phyloP scores from a whole-genome alignment of 2,329 filamentous ascomycete species.

The Penicillium sclerotiorum region DNA sequence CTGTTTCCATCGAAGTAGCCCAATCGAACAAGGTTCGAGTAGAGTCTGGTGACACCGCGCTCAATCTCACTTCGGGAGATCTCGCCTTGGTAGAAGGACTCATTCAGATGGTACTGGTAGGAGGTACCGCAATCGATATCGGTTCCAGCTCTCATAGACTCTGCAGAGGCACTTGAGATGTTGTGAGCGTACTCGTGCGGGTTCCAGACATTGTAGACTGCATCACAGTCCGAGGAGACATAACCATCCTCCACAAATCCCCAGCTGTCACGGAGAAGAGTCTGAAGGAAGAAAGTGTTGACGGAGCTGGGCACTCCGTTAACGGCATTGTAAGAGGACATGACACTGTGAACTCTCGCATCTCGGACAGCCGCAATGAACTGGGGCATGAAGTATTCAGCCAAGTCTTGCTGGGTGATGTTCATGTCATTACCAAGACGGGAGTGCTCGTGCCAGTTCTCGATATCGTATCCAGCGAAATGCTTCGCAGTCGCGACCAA shows the following conservation, averaged over 20 bases:
- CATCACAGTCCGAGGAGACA: constrained; percentile 67
- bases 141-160: constrained; percentile 54
- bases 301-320: constrained; percentile 69
- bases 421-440: constrained; percentile 58
- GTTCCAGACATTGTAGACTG: constrained; percentile 62
- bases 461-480: constrained; percentile 61
- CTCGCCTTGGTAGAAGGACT: constrained; percentile 46
- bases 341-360: constrained; percentile 59
- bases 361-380: constrained; percentile 66
- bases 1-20: constrained; percentile 56
- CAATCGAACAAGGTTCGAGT: constrained; percentile 52
- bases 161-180: constrained; percentile 51
- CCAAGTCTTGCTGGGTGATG: constrained; percentile 63
- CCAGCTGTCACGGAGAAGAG: constrained; percentile 67
- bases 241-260: constrained; percentile 63
- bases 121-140: constrained; percentile 58
- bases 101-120: constrained; percentile 50
- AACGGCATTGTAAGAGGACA: constrained; percentile 66
- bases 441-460: constrained; percentile 48
- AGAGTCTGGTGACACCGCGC: constrained; percentile 51
- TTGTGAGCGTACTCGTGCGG: constrained; percentile 54
- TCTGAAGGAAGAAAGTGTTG: constrained; percentile 63
- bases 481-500: constrained; percentile 62
- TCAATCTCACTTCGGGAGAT: constrained; percentile 53
- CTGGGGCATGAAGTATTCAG: constrained; percentile 68